Conservation (phyloP, 2,329 filamentous ascomycete species). For the Sporothrix luriei region DNA sequence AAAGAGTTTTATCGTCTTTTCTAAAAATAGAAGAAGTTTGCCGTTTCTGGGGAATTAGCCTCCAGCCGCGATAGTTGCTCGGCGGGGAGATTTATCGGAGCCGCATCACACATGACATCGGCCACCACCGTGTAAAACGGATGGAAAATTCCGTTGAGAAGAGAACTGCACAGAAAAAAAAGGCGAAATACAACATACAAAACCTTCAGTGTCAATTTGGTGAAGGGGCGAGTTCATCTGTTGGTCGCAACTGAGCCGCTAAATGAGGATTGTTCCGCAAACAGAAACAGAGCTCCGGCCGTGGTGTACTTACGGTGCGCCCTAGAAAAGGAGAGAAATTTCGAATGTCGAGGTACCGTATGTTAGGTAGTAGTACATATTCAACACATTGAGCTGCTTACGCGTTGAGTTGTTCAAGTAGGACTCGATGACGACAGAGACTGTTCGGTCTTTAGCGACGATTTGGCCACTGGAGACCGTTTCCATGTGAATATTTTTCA, state of each 20-base stretch:
- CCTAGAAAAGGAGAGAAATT: no score
- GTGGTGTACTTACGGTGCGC: background rate
- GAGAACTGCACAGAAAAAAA: background rate
- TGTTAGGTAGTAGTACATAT: no score
- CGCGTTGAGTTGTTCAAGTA: background rate
- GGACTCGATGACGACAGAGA: no score
- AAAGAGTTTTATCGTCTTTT: background rate
- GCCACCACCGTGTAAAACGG: no score
- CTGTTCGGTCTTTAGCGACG: background rate
- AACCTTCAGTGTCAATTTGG: background rate
- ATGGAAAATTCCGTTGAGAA: no score
- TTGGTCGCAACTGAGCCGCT: background rate
- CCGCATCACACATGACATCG: no score
- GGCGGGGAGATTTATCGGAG: no score
- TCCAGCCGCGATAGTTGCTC: no score
- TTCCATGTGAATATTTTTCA: no score
- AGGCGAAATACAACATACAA: background rate
- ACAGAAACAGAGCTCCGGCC: slow-evolving; percentile 6
- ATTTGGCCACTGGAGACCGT: no score
- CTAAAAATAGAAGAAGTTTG: background rate
- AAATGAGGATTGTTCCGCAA: slow-evolving; percentile 13
- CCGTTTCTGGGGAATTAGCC: background rate
- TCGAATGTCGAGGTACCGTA: no score
- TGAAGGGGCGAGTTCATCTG: background rate
- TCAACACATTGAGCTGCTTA: background rate